phyloP scores from a whole-genome alignment of 1,139 yeast species.

The Blastobotrys ciferrii region DNA sequence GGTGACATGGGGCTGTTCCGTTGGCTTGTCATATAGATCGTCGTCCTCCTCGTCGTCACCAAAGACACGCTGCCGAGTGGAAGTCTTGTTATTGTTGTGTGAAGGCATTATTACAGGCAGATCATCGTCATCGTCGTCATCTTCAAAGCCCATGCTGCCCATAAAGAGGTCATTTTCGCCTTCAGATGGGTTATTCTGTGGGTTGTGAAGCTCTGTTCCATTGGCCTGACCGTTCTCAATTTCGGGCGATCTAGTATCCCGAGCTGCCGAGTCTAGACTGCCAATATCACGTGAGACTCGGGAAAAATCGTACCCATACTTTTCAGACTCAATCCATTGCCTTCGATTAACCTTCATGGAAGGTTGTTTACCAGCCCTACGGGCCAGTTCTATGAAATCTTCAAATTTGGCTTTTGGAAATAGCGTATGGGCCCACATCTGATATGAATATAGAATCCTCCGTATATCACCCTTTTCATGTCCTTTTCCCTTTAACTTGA shows the following conservation, averaged over 20 bases:
- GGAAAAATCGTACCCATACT: conserved; percentile 13
- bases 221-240: no score
- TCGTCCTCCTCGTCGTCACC: conserved; percentile 16
- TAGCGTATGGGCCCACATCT: conserved; percentile 79
- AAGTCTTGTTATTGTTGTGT: not conserved
- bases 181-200: not conserved
- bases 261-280: not conserved
- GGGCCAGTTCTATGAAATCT: conserved; percentile 48
- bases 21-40: conserved; percentile 6
- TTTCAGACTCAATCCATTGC: conserved; percentile 35
- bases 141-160: conserved; percentile 4
- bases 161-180: conserved; percentile 2
- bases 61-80: not conserved
- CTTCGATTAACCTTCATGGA: conserved; percentile 31
- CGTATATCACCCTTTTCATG: conserved; percentile 46
- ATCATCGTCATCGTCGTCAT: conserved; percentile 1
- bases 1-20: not conserved
- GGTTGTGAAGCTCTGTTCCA: not conserved
- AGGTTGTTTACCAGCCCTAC: conserved; percentile 33
- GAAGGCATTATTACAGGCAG: not conserved
- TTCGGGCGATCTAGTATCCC: no score
- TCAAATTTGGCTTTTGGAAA: conserved; percentile 75
- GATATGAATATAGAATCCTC: conserved; percentile 62
- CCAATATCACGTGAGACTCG: not conserved
- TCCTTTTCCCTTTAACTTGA: conserved; percentile 41